These are phyloP conservation scores for Globisporangium cederbergense DNA, from an alignment of 352 stramenopile genomes.

Conservation along the genomic window DNA sequence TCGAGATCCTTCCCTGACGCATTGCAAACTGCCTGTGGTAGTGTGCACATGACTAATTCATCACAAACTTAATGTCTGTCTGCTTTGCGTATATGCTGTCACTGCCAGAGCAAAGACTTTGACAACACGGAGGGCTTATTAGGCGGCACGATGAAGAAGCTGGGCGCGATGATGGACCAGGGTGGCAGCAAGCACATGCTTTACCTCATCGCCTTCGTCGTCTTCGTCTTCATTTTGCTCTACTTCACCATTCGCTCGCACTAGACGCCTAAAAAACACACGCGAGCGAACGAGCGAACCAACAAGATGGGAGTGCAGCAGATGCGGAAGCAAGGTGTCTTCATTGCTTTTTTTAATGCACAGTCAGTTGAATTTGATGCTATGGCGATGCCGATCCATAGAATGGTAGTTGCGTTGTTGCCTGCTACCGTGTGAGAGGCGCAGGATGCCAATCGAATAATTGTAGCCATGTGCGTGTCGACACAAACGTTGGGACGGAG, in stretches of 20 bases:
- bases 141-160: slow-evolving; percentile 81
- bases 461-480: too few species aligned
- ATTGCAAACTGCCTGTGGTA: background rate
- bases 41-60: background rate
- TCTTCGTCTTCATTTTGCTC: slow-evolving; percentile 82
- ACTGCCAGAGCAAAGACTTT: slow-evolving; percentile 73
- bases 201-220: slow-evolving; percentile 81
- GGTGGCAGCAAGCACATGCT: slow-evolving; percentile 88
- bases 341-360: too few species aligned
- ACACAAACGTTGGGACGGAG: too few species aligned
- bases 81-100: background rate
- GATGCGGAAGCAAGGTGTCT: background rate
- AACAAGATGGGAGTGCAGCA: background rate
- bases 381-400: too few species aligned
- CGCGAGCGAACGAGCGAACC: background rate
- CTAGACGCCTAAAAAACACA: slow-evolving; percentile 23
- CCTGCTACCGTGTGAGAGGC: background rate
- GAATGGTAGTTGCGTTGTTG: background rate
- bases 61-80: background rate
- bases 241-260: slow-evolving; percentile 78
- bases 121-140: slow-evolving; percentile 82
- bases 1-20: background rate
- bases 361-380: too few species aligned
- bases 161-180: slow-evolving; percentile 85
- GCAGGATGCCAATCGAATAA: background rate